A percentile compares a stretch with the other conserved stretches of the same genome.
These are phyloP conservation scores for Aureobasidium lini DNA, from an alignment of 2,329 filamentous ascomycete species.

Conservation along the genomic window DNA sequence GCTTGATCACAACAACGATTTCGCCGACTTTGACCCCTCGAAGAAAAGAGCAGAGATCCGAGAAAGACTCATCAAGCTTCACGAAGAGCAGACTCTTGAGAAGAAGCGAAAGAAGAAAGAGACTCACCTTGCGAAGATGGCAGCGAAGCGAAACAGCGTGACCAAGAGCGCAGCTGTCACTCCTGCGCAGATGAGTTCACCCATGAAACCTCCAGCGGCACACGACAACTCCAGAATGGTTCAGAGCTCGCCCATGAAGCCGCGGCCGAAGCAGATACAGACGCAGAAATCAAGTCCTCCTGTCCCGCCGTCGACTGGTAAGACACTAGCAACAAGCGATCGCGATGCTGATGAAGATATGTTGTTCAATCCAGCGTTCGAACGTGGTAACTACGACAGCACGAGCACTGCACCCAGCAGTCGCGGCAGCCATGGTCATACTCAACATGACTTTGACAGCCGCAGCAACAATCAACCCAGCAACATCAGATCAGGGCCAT, in stretches of 20 bases:
- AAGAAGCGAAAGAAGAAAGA: slow-evolving; percentile 32
- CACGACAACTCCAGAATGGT: background rate
- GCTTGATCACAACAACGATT: slow-evolving; percentile 49
- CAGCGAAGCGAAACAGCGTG: background rate
- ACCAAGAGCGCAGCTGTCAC: background rate
- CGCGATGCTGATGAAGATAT: slow-evolving; percentile 8
- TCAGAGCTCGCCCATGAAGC: slow-evolving; percentile 8
- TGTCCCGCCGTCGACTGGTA: background rate
- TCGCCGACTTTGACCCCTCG: slow-evolving; percentile 47
- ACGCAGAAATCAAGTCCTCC: background rate
- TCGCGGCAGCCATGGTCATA: background rate
- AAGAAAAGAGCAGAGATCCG: slow-evolving; percentile 60
- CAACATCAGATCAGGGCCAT: background rate
- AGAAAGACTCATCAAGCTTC: slow-evolving; percentile 55
- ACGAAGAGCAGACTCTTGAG: slow-evolving; percentile 47
- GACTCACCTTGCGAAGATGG: background rate
- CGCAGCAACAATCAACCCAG: background rate
- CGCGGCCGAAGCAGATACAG: background rate
- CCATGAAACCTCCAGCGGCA: background rate
- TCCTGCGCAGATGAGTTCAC: background rate
- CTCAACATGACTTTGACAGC: background rate
- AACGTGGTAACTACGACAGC: background rate
- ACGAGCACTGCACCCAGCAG: too few species aligned
- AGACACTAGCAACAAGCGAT: background rate
- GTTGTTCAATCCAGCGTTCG: slow-evolving; percentile 3